phyloP scores from a whole-genome alignment of 768 basidiomycete genomes.

The Trametopsis cervina region DNA sequence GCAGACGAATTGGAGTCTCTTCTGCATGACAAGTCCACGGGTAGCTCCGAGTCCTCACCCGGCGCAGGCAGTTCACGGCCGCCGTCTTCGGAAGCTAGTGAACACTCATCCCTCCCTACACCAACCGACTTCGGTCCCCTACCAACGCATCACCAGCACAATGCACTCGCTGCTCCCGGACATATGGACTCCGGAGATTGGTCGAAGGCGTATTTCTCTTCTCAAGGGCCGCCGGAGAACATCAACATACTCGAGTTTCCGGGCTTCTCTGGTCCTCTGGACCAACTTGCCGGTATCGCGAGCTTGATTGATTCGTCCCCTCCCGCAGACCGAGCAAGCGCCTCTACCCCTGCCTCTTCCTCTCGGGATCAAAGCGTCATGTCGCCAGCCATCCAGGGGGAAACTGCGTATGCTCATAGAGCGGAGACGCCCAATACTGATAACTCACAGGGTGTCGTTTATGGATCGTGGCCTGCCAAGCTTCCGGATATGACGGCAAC shows the following conservation, averaged over 20 bases:
- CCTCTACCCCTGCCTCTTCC: slow-evolving; percentile 1
- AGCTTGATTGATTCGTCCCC: slow-evolving; percentile 2
- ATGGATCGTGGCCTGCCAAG: slow-evolving; percentile 46
- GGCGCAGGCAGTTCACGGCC: neutral
- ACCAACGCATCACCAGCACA: too few species aligned
- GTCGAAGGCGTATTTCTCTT: neutral
- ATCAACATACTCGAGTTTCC: neutral
- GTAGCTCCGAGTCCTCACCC: neutral
- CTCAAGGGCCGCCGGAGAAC: neutral
- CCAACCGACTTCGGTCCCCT: too few species aligned
- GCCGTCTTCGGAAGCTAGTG: neutral
- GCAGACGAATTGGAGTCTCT: slow-evolving; percentile 65
- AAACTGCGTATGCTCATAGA: neutral
- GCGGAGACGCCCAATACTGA: slow-evolving; percentile 4
- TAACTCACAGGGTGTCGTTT: slow-evolving; percentile 18
- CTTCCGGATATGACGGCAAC: slow-evolving; percentile 56
- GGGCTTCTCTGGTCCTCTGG: slow-evolving; percentile 3
- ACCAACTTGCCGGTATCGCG: slow-evolving; percentile 11
- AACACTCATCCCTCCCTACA: too few species aligned
- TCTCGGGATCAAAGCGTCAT: neutral
- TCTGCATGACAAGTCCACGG: slow-evolving; percentile 46
- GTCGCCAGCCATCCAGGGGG: slow-evolving; percentile 1
- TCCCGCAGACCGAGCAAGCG: neutral
- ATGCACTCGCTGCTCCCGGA: too few species aligned
- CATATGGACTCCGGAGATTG: too few species aligned